Evolutionary conservation across 768 basidiomycete genomes (phyloP), one percentile per base, ranked within the genome.

Genomic region (Mycena vulgaris): DNA sequence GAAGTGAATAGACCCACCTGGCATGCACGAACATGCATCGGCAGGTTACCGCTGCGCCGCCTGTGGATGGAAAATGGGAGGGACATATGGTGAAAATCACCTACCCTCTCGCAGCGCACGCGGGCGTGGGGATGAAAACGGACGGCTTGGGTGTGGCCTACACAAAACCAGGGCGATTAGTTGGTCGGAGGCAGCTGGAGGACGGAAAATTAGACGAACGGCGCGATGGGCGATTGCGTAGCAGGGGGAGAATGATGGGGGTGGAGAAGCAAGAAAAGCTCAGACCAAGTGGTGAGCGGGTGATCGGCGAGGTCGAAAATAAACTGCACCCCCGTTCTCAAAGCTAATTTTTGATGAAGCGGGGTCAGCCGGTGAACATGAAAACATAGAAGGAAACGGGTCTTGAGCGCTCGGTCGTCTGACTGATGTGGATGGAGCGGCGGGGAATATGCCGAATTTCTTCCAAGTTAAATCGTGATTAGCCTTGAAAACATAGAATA

Each of bases 261-360:
- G 52, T n/a, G 21, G 52, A 31, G 31, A 53, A 53, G 31, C 17
- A 53, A 53, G 52, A 53, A 16, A 10, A 30, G 30, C 23, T 19
- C 28, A 42, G 52, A 53, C 19, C 17, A 31, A 31, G 52, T 53
- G 31, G 33, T 53, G 52, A 53, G 52, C 52, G 52, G 52, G 19
- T 53, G 52, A 53, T 53, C 52, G 52, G 52, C 52, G 52, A 53
- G 27, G 52, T 53, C 31, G 52, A 53, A 53, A 53, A 53, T 53
- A 21, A 53, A 31, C 27, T 53, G 17, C 28, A 28, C 52, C 52
- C 52, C 52, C 27, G 31, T 33, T 53, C 52, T 53, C 52, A 53
- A 53, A 53, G 42, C 42, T 42, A 42, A 42, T 42, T 17, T 42
- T 8, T 42, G 42, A 42, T 42, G 42, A 21, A 42, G 14, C 31